Evolutionary conservation across 2,329 filamentous ascomycete species (phyloP).

Genomic region (Nannizziopsis barbatae): DNA sequence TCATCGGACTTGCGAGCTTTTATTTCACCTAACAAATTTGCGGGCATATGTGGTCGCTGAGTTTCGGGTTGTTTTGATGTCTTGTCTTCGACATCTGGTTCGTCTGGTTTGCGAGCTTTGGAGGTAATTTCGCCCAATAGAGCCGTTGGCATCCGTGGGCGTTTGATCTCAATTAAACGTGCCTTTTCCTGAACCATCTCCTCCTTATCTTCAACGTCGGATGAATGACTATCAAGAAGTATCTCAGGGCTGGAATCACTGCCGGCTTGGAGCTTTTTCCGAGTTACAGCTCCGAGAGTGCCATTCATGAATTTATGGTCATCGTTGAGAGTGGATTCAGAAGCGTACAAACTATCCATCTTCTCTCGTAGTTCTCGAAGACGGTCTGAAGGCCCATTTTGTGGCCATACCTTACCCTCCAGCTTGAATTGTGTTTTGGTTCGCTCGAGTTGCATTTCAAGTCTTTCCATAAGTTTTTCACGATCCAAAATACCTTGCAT

Average conservation of each 20-base stretch:
- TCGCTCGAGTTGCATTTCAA: slow-evolving; percentile 89
- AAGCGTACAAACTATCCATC: slow-evolving; percentile 63
- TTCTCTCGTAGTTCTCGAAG: slow-evolving; percentile 83
- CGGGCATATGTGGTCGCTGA: too few species aligned
- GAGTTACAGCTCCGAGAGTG: slow-evolving; percentile 60
- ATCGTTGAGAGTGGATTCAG: slow-evolving; percentile 39
- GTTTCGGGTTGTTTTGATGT: slow-evolving; percentile 26
- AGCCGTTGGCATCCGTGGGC: slow-evolving; percentile 57
- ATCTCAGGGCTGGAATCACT: slow-evolving; percentile 29
- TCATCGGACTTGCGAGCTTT: too few species aligned
- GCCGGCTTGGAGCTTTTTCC: slow-evolving; percentile 40
- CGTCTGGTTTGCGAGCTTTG: slow-evolving; percentile 62
- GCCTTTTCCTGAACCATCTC: slow-evolving; percentile 66
- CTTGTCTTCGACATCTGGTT: slow-evolving; percentile 54
- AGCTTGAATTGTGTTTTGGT: slow-evolving; percentile 98
- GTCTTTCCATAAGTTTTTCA: slow-evolving; percentile 78
- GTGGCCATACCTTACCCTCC: slow-evolving; percentile 82
- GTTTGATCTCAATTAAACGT: slow-evolving; percentile 59
- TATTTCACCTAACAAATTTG: too few species aligned
- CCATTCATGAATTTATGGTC: slow-evolving; percentile 56
- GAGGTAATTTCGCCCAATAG: slow-evolving; percentile 61
- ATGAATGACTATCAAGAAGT: slow-evolving; percentile 29
- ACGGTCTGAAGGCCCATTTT: slow-evolving; percentile 79
- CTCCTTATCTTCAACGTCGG: slow-evolving; percentile 45
- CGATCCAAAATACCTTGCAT: slow-evolving; percentile 91